phyloP scores from a whole-genome alignment of 306 rosid genomes.

The Luffa acutangula region DNA sequence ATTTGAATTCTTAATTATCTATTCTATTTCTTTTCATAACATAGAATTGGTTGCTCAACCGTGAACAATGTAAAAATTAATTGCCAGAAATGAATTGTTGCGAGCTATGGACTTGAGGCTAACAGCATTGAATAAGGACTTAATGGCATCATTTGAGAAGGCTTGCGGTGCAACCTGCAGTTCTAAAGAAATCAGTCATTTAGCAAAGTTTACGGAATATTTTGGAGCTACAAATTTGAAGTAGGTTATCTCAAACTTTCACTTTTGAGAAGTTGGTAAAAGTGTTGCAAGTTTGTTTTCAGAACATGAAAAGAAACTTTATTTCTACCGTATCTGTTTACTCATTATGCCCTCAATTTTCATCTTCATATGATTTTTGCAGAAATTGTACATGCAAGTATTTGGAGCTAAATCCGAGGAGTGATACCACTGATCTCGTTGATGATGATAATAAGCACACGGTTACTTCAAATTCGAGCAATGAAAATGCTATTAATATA shows the following conservation, averaged over 20 bases:
- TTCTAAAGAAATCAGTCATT: constrained; percentile 28
- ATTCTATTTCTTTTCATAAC: constrained; percentile 9
- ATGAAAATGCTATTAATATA: constrained; percentile 21
- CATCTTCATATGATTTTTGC: constrained; percentile 15
- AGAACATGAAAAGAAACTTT: not conserved
- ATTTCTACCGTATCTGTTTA: not conserved
- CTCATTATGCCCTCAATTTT: not conserved
- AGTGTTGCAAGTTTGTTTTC: not conserved
- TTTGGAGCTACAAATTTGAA: constrained; percentile 59
- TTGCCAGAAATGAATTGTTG: constrained; percentile 69
- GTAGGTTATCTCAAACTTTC: constrained; percentile 34
- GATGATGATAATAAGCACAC: constrained; percentile 27
- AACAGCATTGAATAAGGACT: constrained; percentile 51
- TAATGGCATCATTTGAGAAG: constrained; percentile 34
- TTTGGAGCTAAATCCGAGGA: constrained; percentile 36
- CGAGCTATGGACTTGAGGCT: constrained; percentile 91
- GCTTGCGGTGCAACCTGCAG: constrained; percentile 37
- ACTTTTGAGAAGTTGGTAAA: not conserved
- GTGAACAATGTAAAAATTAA: constrained; percentile 29
- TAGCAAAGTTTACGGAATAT: constrained; percentile 37
- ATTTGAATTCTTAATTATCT: constrained; percentile 19
- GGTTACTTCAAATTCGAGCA: constrained; percentile 14
- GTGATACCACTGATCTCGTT: constrained; percentile 17
- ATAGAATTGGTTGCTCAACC: constrained; percentile 18
- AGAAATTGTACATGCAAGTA: constrained; percentile 49